These are phyloP conservation scores for Rosa chinensis DNA, from an alignment of 306 rosid genomes.

Conservation along the genomic window DNA sequence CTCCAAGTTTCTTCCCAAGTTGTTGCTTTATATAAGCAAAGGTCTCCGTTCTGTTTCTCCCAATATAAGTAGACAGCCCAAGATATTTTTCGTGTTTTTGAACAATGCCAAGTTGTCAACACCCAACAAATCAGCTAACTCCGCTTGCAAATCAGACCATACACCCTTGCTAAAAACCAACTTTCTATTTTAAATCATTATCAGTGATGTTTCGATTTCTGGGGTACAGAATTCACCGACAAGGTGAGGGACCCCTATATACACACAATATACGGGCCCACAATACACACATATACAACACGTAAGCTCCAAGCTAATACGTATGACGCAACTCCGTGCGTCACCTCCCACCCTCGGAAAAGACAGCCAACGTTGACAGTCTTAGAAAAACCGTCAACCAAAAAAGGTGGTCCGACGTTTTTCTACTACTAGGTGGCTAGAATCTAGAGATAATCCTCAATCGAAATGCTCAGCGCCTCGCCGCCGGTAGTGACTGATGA, in stretches of 20 bases:
- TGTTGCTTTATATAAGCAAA: no score
- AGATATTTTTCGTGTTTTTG: no score
- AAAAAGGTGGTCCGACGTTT: background rate
- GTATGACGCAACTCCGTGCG: background rate
- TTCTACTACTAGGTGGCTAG: background rate
- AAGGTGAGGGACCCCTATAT: background rate
- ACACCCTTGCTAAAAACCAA: no score
- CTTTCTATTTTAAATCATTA: no score
- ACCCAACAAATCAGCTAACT: no score
- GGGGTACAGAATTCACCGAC: no score
- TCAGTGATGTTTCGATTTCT: no score
- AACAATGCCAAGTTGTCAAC: no score
- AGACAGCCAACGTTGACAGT: background rate
- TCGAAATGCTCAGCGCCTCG: conserved; percentile 56
- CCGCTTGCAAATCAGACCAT: no score
- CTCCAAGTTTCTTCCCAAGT: no score
- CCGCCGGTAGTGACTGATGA: background rate
- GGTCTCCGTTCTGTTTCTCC: no score
- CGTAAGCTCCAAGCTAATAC: background rate
- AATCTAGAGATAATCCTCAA: conserved; percentile 63
- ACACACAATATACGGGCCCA: background rate
- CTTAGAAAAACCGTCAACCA: background rate
- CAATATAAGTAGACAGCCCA: no score
- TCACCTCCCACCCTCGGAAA: background rate
- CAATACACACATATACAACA: background rate